Evolutionary conservation across 345 rosid genomes (phyloP).

Genomic region (Eucalyptus cloeziana): DNA sequence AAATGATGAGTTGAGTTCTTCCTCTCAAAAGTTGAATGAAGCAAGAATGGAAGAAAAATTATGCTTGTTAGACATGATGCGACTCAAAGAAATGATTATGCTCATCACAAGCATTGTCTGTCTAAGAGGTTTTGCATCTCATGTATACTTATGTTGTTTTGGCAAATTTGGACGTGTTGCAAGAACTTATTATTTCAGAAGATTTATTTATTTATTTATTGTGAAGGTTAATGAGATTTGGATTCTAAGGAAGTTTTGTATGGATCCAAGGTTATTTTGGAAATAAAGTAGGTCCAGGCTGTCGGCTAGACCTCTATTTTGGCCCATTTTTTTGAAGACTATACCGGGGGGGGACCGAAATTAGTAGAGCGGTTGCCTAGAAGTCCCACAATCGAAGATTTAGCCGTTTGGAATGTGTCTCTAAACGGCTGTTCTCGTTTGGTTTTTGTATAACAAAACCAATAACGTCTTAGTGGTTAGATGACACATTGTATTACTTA

Average conservation of each 20-base stretch:
- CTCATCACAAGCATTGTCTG: neutral
- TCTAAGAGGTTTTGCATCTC: neutral
- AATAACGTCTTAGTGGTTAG: neutral
- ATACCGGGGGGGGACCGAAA: neutral
- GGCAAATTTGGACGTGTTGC: neutral
- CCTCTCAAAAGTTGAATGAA: neutral
- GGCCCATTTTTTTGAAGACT: neutral
- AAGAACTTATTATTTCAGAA: neutral
- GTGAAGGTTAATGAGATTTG: neutral
- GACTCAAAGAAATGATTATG: neutral
- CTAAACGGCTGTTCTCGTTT: neutral
- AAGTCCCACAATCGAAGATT: neutral
- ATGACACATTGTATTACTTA: neutral
- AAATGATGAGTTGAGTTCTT: neutral
- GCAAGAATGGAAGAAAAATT: neutral
- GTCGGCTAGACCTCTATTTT: neutral
- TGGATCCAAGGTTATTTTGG: neutral
- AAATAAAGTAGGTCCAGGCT: neutral
- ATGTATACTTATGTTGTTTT: neutral
- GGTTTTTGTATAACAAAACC: neutral
- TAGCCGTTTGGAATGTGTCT: neutral
- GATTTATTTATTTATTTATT: neutral
- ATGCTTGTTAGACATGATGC: neutral
- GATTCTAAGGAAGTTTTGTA: neutral
- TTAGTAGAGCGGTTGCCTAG: neutral